Evolutionary conservation across 2,329 filamentous ascomycete species (phyloP).

Genomic region (Sclerotinia borealis): DNA sequence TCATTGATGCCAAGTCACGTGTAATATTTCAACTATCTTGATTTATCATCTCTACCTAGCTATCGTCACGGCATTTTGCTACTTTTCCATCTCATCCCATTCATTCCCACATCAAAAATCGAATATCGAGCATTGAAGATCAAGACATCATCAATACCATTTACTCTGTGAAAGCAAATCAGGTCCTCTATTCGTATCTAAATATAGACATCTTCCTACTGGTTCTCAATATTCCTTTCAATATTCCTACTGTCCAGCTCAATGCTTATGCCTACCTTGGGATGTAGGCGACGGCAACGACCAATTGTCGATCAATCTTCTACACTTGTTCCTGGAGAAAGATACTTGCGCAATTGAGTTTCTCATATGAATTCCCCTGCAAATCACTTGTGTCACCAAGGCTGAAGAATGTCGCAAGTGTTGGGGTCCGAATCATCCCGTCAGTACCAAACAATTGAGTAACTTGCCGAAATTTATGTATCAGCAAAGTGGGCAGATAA

Average conservation of each 20-base stretch:
- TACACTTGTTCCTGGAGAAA: too few species aligned
- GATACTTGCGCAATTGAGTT: not conserved
- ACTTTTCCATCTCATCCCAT: not conserved
- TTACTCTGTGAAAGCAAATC: not conserved
- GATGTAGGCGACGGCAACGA: not conserved
- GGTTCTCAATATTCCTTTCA: slow-evolving; percentile 2
- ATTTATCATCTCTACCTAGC: not conserved
- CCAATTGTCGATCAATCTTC: not conserved
- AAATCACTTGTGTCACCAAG: not conserved
- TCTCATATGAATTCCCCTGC: not conserved
- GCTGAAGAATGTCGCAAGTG: not conserved
- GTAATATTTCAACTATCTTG: not conserved
- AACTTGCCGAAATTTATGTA: not conserved
- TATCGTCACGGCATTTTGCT: not conserved
- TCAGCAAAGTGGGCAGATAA: not conserved
- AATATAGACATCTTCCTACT: not conserved
- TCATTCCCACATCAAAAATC: not conserved
- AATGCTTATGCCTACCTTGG: not conserved
- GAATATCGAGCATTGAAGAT: not conserved
- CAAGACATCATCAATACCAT: not conserved
- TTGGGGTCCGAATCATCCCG: not conserved
- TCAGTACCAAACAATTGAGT: not conserved
- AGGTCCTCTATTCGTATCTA: not conserved
- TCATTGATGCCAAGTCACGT: not conserved
- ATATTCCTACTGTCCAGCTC: not conserved